Base-by-base conservation (phyloP, 306 rosid species). In the Lablab purpureus region DNA sequence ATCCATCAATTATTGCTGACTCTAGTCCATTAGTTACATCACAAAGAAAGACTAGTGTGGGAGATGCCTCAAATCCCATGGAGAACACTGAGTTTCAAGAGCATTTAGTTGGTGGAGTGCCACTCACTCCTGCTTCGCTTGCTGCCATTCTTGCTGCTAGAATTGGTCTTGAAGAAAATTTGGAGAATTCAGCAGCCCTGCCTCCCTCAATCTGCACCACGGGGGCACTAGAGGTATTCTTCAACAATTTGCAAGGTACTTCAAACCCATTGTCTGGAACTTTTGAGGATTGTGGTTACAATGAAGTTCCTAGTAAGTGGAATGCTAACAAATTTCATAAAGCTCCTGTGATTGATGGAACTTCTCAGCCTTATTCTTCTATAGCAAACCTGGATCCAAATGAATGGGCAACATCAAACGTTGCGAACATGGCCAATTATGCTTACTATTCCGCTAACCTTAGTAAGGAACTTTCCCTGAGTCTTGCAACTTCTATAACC, bases 381-480 rank as follows among this genome's bases (percentile, higher is more conserved):
- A 1, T 79, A 1, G 87, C 76, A 58, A 84, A 73, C 56, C 15
- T 78, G 78, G 84, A 77, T 67, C 89, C 82, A 41, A 64, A 65
- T 78, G 92, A 52, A 66, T 85, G 91, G 91, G 28, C 87, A 40
- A 34, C 89, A 46, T 50, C 89, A 34, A 82, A 82, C 76, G 59
- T 59, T 60, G 83, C 85, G 40, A 82, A 54, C 77, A 80, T 79
- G 30, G 46, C 67, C 30, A 72, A 66, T 79, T 81, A 80, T 37
- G 66, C 81, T 21, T 54, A 80, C 73, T 72, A 54, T 62, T 74
- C 77, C 60, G 67, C 89, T 0, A 84, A 77, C 21, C 74, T 84
- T 25, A 82, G 85, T 13, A 92, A 88, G 3, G 87, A 86, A 83
- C 93, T 92, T 23, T 84, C 97, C 22, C 67, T 92, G 1, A 86